These are phyloP conservation scores for Russula olivacea DNA, from an alignment of 768 basidiomycete species.

Conservation along the genomic window DNA sequence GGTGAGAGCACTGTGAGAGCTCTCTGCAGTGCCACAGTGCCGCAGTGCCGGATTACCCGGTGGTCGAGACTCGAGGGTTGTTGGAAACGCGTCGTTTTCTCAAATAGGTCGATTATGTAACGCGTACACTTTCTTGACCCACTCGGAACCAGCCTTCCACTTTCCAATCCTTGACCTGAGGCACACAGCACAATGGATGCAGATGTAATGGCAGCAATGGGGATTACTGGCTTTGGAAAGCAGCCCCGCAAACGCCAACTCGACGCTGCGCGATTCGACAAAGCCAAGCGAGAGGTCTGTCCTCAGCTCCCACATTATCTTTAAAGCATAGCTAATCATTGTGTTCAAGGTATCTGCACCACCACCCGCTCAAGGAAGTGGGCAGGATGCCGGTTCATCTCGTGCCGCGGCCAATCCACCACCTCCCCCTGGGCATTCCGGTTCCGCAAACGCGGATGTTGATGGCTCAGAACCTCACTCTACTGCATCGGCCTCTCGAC, in stretches of 20 bases:
- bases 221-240: constrained; percentile 81
- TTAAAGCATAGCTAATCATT: neutral
- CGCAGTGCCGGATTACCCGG: neutral
- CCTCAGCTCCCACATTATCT: neutral
- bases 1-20: neutral
- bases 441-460: neutral
- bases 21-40: neutral
- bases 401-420: constrained; percentile 25
- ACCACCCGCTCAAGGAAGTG: constrained; percentile 15
- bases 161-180: neutral
- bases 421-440: neutral
- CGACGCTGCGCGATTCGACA: constrained; percentile 75
- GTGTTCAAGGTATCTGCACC: constrained; percentile 15
- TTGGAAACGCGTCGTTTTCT: neutral
- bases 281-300: constrained; percentile 51
- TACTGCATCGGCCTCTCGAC: constrained; percentile 12
- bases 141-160: neutral
- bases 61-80: neutral
- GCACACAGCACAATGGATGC: constrained; percentile 38
- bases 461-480: neutral
- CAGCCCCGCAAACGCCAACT: constrained; percentile 56
- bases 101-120: constrained; percentile 23
- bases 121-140: neutral
- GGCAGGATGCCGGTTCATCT: constrained; percentile 30
- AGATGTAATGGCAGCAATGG: constrained; percentile 78